These are phyloP conservation scores for Colletotrichum chlorophyti DNA, from an alignment of 2,329 filamentous ascomycete species.

Conservation along the genomic window DNA sequence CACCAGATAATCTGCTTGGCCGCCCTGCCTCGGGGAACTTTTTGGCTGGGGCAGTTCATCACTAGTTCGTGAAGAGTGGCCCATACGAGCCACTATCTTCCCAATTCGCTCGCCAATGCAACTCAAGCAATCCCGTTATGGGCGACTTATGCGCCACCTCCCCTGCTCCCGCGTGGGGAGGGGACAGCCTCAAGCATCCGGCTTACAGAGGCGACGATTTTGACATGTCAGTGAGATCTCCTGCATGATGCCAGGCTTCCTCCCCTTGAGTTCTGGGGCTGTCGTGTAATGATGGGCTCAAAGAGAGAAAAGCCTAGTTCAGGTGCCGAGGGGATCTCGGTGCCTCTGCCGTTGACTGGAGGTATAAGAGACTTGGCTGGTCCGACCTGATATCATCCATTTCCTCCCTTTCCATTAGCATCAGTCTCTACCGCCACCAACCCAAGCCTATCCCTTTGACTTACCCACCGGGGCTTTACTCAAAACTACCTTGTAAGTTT, in stretches of 20 bases:
- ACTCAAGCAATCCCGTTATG: background rate
- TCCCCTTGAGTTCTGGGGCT: background rate
- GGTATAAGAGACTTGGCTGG: no score
- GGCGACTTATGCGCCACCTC: background rate
- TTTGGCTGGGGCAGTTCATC: background rate
- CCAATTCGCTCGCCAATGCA: slow-evolving; percentile 4
- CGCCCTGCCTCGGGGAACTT: background rate
- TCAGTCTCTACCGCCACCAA: no score
- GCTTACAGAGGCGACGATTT: background rate
- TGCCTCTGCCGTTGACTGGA: no score
- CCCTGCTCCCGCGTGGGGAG: background rate
- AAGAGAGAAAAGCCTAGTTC: no score
- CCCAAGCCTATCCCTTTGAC: no score
- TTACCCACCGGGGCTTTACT: no score
- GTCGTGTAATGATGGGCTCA: no score
- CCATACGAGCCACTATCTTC: background rate
- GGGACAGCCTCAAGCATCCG: no score
- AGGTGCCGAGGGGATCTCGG: no score
- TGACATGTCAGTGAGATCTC: slow-evolving; percentile 3
- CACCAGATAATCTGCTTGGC: slow-evolving; percentile 7
- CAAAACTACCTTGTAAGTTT: no score
- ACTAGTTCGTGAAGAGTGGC: slow-evolving; percentile 1
- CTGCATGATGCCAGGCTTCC: background rate
- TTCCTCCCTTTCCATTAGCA: no score
- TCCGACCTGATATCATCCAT: no score